phyloP scores from a whole-genome alignment of 441 rosid species.

The Adansonia gregorii region DNA sequence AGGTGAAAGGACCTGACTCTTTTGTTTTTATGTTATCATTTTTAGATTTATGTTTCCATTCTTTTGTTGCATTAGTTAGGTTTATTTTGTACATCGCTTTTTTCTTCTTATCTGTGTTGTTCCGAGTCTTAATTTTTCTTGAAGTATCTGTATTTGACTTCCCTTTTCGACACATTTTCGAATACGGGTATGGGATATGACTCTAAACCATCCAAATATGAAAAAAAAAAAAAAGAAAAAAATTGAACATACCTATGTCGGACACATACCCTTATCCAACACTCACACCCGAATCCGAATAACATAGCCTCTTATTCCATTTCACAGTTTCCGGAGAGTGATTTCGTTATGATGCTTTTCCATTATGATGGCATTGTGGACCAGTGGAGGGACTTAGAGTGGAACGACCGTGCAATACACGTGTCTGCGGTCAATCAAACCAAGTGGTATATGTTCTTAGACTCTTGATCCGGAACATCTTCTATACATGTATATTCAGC shows the following conservation, averaged over 20 bases:
- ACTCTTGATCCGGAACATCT: neutral
- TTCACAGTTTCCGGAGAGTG: slow-evolving; percentile 60
- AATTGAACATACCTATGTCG: no score
- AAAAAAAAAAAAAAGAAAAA: no score
- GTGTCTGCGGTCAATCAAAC: slow-evolving; percentile 75
- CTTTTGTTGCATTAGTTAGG: neutral
- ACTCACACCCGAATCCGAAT: no score
- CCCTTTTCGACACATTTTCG: no score
- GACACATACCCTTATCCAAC: no score
- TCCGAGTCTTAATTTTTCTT: no score
- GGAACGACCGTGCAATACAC: slow-evolving; percentile 75
- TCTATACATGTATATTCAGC: neutral
- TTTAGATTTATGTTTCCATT: neutral
- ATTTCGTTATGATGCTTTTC: slow-evolving; percentile 73
- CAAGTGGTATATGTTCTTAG: slow-evolving; percentile 58
- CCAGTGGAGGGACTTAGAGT: slow-evolving; percentile 71
- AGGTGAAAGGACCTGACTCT: slow-evolving; percentile 45
- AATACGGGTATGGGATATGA: no score
- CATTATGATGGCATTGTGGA: slow-evolving; percentile 83
- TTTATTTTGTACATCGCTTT: neutral
- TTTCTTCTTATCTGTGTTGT: neutral
- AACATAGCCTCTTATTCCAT: neutral
- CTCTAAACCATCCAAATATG: no score
- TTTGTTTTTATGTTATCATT: neutral
- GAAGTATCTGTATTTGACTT: no score